Conservation (phyloP, 345 rosid genomes). For the Sisymbrium altissimum region DNA sequence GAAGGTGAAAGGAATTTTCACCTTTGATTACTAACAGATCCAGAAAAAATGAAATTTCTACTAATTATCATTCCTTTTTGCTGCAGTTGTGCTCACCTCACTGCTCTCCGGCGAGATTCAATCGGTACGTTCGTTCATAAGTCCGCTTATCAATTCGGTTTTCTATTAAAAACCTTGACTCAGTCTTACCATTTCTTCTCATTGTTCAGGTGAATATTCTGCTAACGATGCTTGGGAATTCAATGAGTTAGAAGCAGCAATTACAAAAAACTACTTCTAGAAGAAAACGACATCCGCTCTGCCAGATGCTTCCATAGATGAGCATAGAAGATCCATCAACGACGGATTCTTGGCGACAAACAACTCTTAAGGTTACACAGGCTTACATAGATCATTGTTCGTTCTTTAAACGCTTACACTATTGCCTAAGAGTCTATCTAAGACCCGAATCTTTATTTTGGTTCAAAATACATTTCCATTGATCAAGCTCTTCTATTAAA, state of each 20-base stretch:
- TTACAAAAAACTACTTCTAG: constrained; percentile 62
- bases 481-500: constrained; percentile 11
- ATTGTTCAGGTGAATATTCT: constrained; percentile 61
- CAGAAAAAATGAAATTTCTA: neutral
- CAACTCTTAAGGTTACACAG: constrained; percentile 20
- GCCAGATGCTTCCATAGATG: constrained; percentile 2
- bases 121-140: constrained; percentile 51
- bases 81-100: constrained; percentile 92
- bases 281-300: neutral
- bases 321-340: constrained; percentile 1
- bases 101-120: constrained; percentile 93
- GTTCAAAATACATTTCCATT: neutral
- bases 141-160: neutral
- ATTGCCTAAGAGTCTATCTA: constrained; percentile 4
- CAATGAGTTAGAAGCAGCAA: constrained; percentile 77
- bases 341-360: constrained; percentile 12
- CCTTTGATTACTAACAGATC: neutral
- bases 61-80: constrained; percentile 4
- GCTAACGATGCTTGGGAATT: constrained; percentile 90
- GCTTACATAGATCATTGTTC: constrained; percentile 13
- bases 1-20: constrained; percentile 43
- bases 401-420: constrained; percentile 11
- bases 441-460: constrained; percentile 10
- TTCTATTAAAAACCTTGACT: neutral
- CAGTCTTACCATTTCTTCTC: neutral